phyloP scores from a whole-genome alignment of 805 yeast genomes.

The Cyberlindnera galapagoensis region DNA sequence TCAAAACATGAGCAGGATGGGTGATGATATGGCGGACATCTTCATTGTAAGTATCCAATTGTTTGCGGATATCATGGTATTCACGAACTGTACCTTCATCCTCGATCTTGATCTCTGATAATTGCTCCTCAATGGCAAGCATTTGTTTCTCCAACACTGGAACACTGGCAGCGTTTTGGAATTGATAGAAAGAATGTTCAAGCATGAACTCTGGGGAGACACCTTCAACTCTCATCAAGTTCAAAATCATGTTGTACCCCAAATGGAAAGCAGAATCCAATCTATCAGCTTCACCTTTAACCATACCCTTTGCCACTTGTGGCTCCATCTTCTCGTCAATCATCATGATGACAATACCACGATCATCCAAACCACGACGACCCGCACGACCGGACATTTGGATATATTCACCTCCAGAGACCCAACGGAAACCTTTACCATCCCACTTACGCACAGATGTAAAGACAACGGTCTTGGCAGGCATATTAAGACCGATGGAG shows the following conservation, averaged over 20 bases:
- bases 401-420: slow-evolving; percentile 98
- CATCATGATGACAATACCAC: slow-evolving; percentile 99
- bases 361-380: slow-evolving; percentile 97
- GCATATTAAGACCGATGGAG: slow-evolving; percentile 98
- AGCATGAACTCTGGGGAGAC: slow-evolving; percentile 97
- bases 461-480: slow-evolving; percentile 97
- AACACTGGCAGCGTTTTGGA: slow-evolving; percentile 87
- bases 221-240: slow-evolving; percentile 95
- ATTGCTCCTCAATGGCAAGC: slow-evolving; percentile 43
- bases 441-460: slow-evolving; percentile 98
- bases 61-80: slow-evolving; percentile 74
- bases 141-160: slow-evolving; percentile 74
- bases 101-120: slow-evolving; percentile 49
- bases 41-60: slow-evolving; percentile 59
- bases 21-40: slow-evolving; percentile 80
- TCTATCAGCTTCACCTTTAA: slow-evolving; percentile 97
- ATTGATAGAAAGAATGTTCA: slow-evolving; percentile 89
- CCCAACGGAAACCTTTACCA: slow-evolving; percentile 97
- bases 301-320: slow-evolving; percentile 98
- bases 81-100: slow-evolving; percentile 73
- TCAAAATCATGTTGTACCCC: slow-evolving; percentile 95
- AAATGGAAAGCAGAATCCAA: slow-evolving; percentile 96
- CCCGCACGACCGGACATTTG: slow-evolving; percentile 99
- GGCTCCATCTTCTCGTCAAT: slow-evolving; percentile 99
- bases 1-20: slow-evolving; percentile 83